Evolutionary conservation across 495 filamentous ascomycete genomes (phyloP).

Genomic region (Cetradonia linearis): DNA sequence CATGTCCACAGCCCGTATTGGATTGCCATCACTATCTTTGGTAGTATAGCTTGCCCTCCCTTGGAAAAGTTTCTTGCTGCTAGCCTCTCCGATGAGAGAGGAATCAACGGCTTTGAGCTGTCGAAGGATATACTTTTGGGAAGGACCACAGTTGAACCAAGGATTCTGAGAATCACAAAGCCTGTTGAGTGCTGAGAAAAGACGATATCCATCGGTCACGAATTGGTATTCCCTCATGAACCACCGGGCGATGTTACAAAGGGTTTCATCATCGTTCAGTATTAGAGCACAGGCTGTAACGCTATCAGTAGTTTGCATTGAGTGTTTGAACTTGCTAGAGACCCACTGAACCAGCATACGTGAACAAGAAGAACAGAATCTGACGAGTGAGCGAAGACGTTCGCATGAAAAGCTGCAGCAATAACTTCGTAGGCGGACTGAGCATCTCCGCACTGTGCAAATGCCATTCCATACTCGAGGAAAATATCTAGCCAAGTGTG

Average conservation of each 20-base stretch:
- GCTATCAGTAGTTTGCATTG: slow-evolving; percentile 21
- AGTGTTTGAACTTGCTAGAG: not conserved
- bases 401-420: slow-evolving; percentile 60
- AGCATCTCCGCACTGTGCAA: slow-evolving; percentile 48
- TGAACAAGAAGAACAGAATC: slow-evolving; percentile 62
- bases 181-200: slow-evolving; percentile 63
- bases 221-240: slow-evolving; percentile 82
- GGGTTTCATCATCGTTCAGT: slow-evolving; percentile 66
- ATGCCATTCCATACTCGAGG: slow-evolving; percentile 66
- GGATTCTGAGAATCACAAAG: slow-evolving; percentile 43
- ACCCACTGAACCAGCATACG: slow-evolving; percentile 66
- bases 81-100: slow-evolving; percentile 32
- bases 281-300: slow-evolving; percentile 64
- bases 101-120: slow-evolving; percentile 87
- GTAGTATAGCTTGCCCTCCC: slow-evolving; percentile 43
- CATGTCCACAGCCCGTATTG: slow-evolving; percentile 42
- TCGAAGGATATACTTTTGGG: slow-evolving; percentile 81
- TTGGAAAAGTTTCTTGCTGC: slow-evolving; percentile 32
- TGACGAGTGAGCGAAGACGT: slow-evolving; percentile 63
- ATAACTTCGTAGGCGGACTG: slow-evolving; percentile 69
- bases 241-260: slow-evolving; percentile 57
- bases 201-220: slow-evolving; percentile 70
- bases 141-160: slow-evolving; percentile 46
- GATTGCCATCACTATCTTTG: slow-evolving; percentile 36
- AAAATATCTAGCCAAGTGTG: slow-evolving; percentile 84